Base-by-base conservation (phyloP, 805 yeast species). In the Deakozyma indianensis region DNA sequence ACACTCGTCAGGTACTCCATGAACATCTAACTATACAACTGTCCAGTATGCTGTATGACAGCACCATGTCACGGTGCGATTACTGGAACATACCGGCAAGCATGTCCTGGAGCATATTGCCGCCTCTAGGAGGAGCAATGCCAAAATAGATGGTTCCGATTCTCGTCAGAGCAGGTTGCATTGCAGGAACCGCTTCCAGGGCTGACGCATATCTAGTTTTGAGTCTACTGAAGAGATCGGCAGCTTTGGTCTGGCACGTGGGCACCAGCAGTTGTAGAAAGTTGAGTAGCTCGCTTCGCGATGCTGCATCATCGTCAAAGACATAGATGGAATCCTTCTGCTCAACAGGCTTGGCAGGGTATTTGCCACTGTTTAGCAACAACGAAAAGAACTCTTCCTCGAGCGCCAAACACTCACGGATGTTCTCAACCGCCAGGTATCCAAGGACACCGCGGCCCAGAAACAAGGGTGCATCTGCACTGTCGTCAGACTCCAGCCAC, bases 381-480 rank as follows among this genome's bases (percentile, higher is more conserved):
- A 55, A 54, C 2, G 48, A 32, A 15, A 76, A 47, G 52, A 78
- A 65, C 15, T 48, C 51, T 1, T 56, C 55, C 20, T 68, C 53
- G 1, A 77, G 63, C 45, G 63, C 63, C 25, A 50, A 50, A 3
- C 83, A 83, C 57, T 72, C 77, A 49, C 81, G 72, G 42, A 83
- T 58, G 58, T 86, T 83, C 44, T 73, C 75, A 46, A 82, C 69
- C 51, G 78, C 72, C 21, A 84, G 65, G 59, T 83, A 90, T 53
- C 88, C 86, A 46, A 87, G 61, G 3, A 86, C 79, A 2, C 86
- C 75, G 51, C 96, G 71, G 3, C 73, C 55, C 11, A 65, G 50
- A 47, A 64, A 69, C 22, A 53, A 42, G 2, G 51, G 47, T 28
- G 65, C 64, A 24, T 56, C 56, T 3, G 44, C 49, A 1, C 47